Base-by-base conservation (phyloP, 768 basidiomycete genomes). In the Auriscalpium microsporum region DNA sequence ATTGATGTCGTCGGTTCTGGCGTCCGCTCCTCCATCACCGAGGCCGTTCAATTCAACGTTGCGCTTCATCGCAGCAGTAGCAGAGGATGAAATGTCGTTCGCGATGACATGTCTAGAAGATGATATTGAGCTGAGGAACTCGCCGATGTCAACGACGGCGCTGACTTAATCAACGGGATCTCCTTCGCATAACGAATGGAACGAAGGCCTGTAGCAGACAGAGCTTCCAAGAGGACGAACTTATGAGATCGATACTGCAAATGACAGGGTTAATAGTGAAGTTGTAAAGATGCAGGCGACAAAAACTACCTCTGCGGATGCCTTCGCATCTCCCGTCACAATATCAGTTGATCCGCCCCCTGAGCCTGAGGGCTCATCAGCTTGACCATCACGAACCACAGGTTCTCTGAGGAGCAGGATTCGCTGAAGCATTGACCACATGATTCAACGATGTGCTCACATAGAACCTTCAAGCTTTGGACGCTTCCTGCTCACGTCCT, bases 101-200 rank as follows among this genome's bases (percentile, higher is more conserved):
- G 96, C 95, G 64, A 97, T 85, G 48, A 99, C 83, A 69, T 87
- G 81, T 69, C 95, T 98, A 58, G 3, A 49, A 17, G 19, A 34
- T 21, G 4, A 8, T n/a, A 6, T 33, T 47, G 28, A 45, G 40
- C n/a, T 33, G 33, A 45, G 36, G 34, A 23, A 35, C 9, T 50
- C 13, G 37, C 21, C 7, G 17, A 35, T 28, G 28, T 28, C 28
- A 7, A 28, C 28, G 28, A 21, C 28, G 19, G 11, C 21, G 50
- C 82, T 67, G 50, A 96, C 95, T 84, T 90, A 55, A 92, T 80
- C 45, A 87, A 78, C 1, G 94, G 93, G 9, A 99, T 93, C 71
- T 99, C 96, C 63, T 96, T 93, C 0, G 94, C 95, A 68, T 98
- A 99, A 37, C 96, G 89, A 53, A 99, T 96, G 1, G 94, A 87